A percentile compares a stretch with the other conserved stretches of the same genome.
phyloP scores from a whole-genome alignment of 2,329 filamentous ascomycete genomes.

The Sordariomycetes sp. region DNA sequence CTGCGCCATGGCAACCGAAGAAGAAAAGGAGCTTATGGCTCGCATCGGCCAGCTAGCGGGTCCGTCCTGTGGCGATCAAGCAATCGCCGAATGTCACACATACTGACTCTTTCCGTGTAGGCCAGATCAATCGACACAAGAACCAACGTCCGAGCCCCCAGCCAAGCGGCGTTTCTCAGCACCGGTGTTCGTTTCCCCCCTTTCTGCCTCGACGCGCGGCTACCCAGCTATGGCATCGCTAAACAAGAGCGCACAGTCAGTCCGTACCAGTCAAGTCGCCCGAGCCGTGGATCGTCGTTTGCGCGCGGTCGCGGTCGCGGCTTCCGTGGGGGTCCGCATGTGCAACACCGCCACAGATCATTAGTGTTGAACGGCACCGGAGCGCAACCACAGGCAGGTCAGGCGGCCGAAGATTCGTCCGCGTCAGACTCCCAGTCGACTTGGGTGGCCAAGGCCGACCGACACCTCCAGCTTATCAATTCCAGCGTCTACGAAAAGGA shows the following conservation, averaged over 20 bases:
- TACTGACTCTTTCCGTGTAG: conserved; percentile 22
- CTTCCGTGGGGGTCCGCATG: conserved; percentile 18
- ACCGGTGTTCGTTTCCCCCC: conserved; percentile 19
- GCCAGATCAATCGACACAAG: conserved; percentile 71
- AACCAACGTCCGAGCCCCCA: conserved; percentile 29
- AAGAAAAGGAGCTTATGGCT: conserved; percentile 38
- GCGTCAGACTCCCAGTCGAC: conserved; percentile 22
- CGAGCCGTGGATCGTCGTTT: neutral
- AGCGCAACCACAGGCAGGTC: conserved; percentile 9
- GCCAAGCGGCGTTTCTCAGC: conserved; percentile 13
- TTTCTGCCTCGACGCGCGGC: neutral
- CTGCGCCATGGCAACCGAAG: conserved; percentile 25
- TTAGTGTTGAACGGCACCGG: conserved; percentile 46
- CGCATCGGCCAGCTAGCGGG: conserved; percentile 38
- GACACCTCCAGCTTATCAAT: conserved; percentile 75
- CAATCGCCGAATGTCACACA: neutral
- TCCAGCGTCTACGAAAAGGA: conserved; percentile 65
- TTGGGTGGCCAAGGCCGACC: conserved; percentile 63
- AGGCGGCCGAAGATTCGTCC: conserved; percentile 12
- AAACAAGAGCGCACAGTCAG: conserved; percentile 1
- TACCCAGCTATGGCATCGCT: neutral
- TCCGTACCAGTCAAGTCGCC: conserved; percentile 1
- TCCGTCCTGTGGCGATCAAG: conserved; percentile 13
- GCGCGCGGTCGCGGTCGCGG: neutral
- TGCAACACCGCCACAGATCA: conserved; percentile 33